Evolutionary conservation across 371 early-diverging fungal genomes (phyloP).

Genomic region (Quaeritorhiza haematococci): DNA sequence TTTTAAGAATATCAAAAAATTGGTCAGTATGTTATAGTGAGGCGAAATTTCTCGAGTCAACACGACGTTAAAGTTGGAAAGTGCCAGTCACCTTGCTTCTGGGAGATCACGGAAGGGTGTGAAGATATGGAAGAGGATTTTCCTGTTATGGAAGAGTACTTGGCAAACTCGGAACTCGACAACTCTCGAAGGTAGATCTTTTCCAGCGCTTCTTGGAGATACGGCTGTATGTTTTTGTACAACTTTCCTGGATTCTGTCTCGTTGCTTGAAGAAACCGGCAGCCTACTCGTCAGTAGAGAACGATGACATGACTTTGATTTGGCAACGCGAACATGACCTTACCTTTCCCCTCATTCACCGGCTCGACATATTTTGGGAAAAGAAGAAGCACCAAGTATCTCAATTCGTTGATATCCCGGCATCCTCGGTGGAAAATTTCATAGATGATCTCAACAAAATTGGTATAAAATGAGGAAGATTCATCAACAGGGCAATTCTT

Average conservation of each 20-base stretch:
- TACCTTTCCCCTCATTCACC: slow-evolving; percentile 63
- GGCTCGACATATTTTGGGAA: slow-evolving; percentile 81
- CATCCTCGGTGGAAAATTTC: slow-evolving; percentile 72
- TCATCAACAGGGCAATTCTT: slow-evolving; percentile 61
- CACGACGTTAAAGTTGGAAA: background rate
- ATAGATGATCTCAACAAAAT: slow-evolving; percentile 68
- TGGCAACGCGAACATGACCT: slow-evolving; percentile 7
- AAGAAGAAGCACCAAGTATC: slow-evolving; percentile 69
- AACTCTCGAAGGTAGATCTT: slow-evolving; percentile 80
- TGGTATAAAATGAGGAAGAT: slow-evolving; percentile 49
- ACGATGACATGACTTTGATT: background rate
- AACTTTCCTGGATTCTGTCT: slow-evolving; percentile 60
- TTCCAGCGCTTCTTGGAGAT: slow-evolving; percentile 71
- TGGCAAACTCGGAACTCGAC: slow-evolving; percentile 63
- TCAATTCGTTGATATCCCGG: slow-evolving; percentile 78
- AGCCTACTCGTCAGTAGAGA: background rate
- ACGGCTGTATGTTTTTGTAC: slow-evolving; percentile 65
- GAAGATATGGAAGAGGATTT: background rate
- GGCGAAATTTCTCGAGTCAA: background rate
- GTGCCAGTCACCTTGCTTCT: background rate
- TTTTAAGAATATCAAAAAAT: background rate
- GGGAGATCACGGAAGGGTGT: background rate
- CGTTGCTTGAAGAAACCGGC: slow-evolving; percentile 12
- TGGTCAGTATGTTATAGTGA: background rate
- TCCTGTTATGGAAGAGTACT: background rate